phyloP scores from a whole-genome alignment of 2,329 filamentous ascomycete genomes.

The Alternaria longipes region DNA sequence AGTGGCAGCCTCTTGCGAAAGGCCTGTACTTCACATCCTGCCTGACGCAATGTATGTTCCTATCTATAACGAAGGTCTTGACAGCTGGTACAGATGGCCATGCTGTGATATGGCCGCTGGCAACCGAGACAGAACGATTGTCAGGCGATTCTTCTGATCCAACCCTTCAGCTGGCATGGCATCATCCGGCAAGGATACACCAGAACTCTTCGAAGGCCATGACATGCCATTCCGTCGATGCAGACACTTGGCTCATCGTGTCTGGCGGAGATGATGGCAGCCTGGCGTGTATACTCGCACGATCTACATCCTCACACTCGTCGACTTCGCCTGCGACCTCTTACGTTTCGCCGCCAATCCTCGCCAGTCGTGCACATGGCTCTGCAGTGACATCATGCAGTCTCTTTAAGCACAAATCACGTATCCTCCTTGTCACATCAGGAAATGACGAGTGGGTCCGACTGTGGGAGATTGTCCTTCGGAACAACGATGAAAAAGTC shows the following conservation, averaged over 20 bases:
- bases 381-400: conserved; percentile 72
- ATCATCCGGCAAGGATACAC: conserved; percentile 63
- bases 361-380: conserved; percentile 71
- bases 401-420: conserved; percentile 36
- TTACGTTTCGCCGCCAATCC: conserved; percentile 36
- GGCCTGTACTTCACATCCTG: conserved; percentile 66
- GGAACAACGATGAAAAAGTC: background rate
- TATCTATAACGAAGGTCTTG: conserved; percentile 58
- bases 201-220: conserved; percentile 80
- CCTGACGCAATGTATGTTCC: conserved; percentile 69
- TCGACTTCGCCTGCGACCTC: conserved; percentile 29
- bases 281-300: conserved; percentile 61
- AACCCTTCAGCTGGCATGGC: conserved; percentile 42
- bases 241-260: conserved; percentile 63
- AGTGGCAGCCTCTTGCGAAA: conserved; percentile 49
- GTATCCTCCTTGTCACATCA: conserved; percentile 44
- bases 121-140: conserved; percentile 19
- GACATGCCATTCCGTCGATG: conserved; percentile 43
- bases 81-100: conserved; percentile 86
- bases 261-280: conserved; percentile 92
- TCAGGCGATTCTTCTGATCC: background rate
- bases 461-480: conserved; percentile 53
- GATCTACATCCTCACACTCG: background rate
- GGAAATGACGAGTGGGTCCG: conserved; percentile 61
- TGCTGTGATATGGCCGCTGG: conserved; percentile 68